Evolutionary conservation across 441 rosid species (phyloP).

Genomic region (Mallotus japonicus): DNA sequence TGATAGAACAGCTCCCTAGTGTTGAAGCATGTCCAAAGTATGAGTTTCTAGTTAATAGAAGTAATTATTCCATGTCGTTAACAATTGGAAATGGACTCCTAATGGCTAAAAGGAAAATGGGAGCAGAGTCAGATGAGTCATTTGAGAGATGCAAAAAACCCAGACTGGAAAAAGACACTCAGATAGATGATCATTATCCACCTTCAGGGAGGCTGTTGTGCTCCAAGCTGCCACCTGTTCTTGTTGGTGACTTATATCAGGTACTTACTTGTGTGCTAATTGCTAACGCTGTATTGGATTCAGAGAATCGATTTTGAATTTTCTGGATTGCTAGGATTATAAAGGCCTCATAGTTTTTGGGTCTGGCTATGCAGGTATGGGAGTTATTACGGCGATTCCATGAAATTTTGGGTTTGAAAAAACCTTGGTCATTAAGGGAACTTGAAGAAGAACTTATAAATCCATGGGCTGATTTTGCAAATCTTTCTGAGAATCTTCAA

Average conservation of each 20-base stretch:
- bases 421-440: conserved; percentile 50
- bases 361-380: conserved; percentile 61
- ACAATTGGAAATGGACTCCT: conserved; percentile 72
- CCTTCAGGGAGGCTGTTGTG: conserved; percentile 72
- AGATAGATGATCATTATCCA: conserved; percentile 38
- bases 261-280: conserved; percentile 46
- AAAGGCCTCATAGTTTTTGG: conserved; percentile 23
- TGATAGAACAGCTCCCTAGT: conserved; percentile 81
- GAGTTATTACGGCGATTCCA: conserved; percentile 77
- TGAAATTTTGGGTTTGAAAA: conserved; percentile 66
- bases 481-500: conserved; percentile 37
- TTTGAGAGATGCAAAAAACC: conserved; percentile 51
- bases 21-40: conserved; percentile 61
- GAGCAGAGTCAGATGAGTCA: conserved; percentile 38
- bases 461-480: conserved; percentile 51
- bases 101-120: conserved; percentile 47
- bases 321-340: conserved; percentile 11
- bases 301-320: conserved; percentile 19
- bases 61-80: conserved; percentile 36
- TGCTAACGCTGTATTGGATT: conserved; percentile 8
- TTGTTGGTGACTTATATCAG: conserved; percentile 94
- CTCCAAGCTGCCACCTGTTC: conserved; percentile 65
- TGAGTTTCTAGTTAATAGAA: conserved; percentile 60
- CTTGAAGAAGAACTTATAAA: conserved; percentile 78
- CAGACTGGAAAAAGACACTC: conserved; percentile 39